These are phyloP conservation scores for Castanea sativa DNA, from an alignment of 306 rosid species.

Conservation along the genomic window DNA sequence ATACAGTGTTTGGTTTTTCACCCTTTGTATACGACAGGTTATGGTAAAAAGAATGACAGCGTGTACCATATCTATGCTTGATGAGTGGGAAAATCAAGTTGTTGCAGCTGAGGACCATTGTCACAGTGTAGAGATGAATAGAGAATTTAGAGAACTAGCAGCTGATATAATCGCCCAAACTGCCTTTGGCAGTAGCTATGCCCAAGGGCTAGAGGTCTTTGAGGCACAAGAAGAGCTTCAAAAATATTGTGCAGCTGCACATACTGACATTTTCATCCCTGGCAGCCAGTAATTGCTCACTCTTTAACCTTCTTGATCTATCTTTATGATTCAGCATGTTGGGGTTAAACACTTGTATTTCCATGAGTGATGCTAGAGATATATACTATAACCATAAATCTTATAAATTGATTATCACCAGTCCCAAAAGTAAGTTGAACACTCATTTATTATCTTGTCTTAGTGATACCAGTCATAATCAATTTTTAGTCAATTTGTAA, in stretches of 20 bases:
- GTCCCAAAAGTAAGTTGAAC: too few relatives aligned
- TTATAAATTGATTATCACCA: too few relatives aligned
- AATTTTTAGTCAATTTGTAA: too few relatives aligned
- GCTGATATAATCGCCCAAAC: conserved; percentile 32
- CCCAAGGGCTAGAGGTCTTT: conserved; percentile 22
- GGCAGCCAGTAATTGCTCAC: conserved; percentile 28
- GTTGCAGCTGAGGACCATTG: conserved; percentile 5
- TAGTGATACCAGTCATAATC: too few relatives aligned
- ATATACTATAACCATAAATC: too few relatives aligned
- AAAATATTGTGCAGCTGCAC: background rate
- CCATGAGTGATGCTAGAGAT: too few relatives aligned
- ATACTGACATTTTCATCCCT: conserved; percentile 17
- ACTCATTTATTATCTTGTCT: too few relatives aligned
- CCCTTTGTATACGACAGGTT: conserved; percentile 17
- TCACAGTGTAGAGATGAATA: conserved; percentile 4
- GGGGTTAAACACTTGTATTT: too few relatives aligned
- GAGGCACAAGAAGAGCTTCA: conserved; percentile 24
- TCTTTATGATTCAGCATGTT: too few relatives aligned
- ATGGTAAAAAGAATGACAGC: conserved; percentile 30
- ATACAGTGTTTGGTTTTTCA: too few relatives aligned
- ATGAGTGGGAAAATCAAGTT: conserved; percentile 20
- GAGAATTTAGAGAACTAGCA: conserved; percentile 25
- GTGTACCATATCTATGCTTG: conserved; percentile 27
- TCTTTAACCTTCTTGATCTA: background rate
- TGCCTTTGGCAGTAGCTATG: conserved; percentile 28